Evolutionary conservation across 164 flowering plant genomes (phyloP).

Genomic region (Magnolia sinica): DNA sequence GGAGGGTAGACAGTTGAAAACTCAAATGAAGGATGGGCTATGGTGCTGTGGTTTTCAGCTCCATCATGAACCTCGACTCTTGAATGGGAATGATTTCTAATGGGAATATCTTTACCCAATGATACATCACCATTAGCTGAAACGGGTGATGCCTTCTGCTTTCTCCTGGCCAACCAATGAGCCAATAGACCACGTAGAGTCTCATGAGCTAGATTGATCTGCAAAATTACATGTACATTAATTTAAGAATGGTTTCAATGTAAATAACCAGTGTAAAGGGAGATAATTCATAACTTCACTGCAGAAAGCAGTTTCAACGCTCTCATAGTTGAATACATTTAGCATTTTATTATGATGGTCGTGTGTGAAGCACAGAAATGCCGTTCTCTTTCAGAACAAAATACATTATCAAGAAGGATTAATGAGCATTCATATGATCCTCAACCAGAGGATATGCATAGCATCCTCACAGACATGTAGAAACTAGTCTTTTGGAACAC

Average conservation of each 20-base stretch:
- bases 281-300: not conserved
- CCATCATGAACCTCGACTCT: conserved; percentile 69
- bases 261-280: not conserved
- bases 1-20: conserved; percentile 82
- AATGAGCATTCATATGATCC: no score
- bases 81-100: conserved; percentile 55
- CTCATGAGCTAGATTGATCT: conserved; percentile 93
- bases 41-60: conserved; percentile 54
- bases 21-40: conserved; percentile 86
- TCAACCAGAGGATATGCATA: no score
- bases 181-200: conserved; percentile 86
- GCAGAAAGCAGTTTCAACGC: not conserved
- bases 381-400: not conserved
- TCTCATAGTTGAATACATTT: not conserved
- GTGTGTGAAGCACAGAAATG: not conserved
- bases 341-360: not conserved
- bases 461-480: no score
- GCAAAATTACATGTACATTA: conserved; percentile 18
- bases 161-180: conserved; percentile 80
- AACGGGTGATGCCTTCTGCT: conserved; percentile 54
- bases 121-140: conserved; percentile 69
- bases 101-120: conserved; percentile 53
- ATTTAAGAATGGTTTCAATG: not conserved
- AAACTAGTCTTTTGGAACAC: no score
- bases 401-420: not conserved